Percentiles rank a stretch among this genome's conserved stretches.
phyloP scores from a whole-genome alignment of 1,139 yeast species.

The Taphrina betulina region DNA sequence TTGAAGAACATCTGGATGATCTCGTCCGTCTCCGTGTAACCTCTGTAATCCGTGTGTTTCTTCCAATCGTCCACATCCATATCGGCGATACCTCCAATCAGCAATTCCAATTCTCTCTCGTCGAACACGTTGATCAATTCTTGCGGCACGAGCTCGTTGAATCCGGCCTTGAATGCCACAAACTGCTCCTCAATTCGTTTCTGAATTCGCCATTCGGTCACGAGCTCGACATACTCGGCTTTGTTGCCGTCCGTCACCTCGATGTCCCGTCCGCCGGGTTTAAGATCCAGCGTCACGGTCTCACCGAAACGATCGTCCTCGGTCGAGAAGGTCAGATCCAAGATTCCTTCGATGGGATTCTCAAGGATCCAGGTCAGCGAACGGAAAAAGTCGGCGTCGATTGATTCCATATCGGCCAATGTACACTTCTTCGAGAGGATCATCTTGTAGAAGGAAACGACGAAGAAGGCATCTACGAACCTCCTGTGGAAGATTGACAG shows the following conservation, averaged over 20 bases:
- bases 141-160: slow-evolving; percentile 95
- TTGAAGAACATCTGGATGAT: slow-evolving; percentile 47
- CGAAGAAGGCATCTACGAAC: slow-evolving; percentile 95
- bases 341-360: slow-evolving; percentile 81
- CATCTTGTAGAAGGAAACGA: slow-evolving; percentile 97
- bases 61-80: slow-evolving; percentile 99
- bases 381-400: slow-evolving; percentile 92
- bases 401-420: slow-evolving; percentile 97
- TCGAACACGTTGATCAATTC: slow-evolving; percentile 94
- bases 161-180: slow-evolving; percentile 93
- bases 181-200: slow-evolving; percentile 94
- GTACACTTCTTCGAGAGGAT: slow-evolving; percentile 93
- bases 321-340: slow-evolving; percentile 87
- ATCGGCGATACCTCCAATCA: slow-evolving; percentile 97
- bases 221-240: slow-evolving; percentile 89
- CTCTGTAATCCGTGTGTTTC: slow-evolving; percentile 96
- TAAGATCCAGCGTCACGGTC: slow-evolving; percentile 82
- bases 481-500: slow-evolving; percentile 97
- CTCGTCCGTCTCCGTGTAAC: slow-evolving; percentile 93
- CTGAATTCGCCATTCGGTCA: slow-evolving; percentile 93
- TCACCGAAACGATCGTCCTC: slow-evolving; percentile 98
- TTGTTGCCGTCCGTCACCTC: slow-evolving; percentile 94
- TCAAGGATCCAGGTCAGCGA: slow-evolving; percentile 94
- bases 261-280: slow-evolving; percentile 79
- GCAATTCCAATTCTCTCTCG: slow-evolving; percentile 91